phyloP scores from a whole-genome alignment of 495 filamentous ascomycete genomes.

The Aspergillus indologenus region DNA sequence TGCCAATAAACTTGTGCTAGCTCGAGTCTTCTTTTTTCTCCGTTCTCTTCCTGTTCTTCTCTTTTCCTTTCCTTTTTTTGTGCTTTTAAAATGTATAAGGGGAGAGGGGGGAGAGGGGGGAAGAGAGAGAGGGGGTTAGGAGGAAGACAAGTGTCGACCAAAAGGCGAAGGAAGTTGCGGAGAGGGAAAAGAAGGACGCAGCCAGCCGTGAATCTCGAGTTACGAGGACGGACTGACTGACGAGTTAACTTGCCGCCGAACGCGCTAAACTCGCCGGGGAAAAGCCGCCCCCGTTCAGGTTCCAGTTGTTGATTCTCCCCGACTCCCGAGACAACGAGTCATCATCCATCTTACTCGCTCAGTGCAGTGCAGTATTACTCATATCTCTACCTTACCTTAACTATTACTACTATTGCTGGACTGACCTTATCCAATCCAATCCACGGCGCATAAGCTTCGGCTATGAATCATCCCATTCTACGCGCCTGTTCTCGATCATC shows the following conservation, averaged over 20 bases:
- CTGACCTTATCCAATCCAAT: neutral
- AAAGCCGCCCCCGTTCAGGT: neutral
- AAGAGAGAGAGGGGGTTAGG: neutral
- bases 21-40: neutral
- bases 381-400: too few species aligned
- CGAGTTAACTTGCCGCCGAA: too few species aligned
- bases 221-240: too few species aligned
- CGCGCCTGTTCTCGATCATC: neutral
- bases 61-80: neutral
- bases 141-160: neutral
- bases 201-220: too few species aligned
- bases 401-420: too few species aligned
- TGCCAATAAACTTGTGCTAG: neutral
- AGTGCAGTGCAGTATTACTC: too few species aligned
- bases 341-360: too few species aligned
- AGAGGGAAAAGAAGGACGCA: too few species aligned
- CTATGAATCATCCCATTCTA: conserved; percentile 12
- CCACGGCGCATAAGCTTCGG: neutral
- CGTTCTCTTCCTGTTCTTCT: neutral
- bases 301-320: too few species aligned
- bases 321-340: too few species aligned
- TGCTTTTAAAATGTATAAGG: neutral
- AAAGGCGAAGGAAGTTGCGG: neutral
- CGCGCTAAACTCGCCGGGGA: neutral
- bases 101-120: neutral